phyloP scores from a whole-genome alignment of 192 early-diverging fungal species.

The Entrophospora sp. region DNA sequence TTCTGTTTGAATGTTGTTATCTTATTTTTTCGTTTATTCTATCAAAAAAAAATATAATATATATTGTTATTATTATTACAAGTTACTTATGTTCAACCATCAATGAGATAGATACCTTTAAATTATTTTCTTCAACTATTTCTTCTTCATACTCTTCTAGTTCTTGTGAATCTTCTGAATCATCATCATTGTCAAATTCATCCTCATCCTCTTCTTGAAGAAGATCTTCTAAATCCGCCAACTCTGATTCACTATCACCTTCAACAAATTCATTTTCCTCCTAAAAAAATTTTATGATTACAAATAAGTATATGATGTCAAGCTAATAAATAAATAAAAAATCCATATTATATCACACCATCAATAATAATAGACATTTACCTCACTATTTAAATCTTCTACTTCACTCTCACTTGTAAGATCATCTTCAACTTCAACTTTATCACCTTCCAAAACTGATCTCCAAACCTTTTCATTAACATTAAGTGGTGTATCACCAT shows the following conservation, averaged over 20 bases:
- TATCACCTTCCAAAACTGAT: constrained; percentile 74
- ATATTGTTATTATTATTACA: not conserved
- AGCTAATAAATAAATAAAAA: no score
- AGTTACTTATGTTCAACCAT: not conserved
- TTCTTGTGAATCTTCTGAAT: not conserved
- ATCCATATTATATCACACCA: no score
- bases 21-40: no score
- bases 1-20: no score
- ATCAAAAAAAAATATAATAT: no score
- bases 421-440: constrained; percentile 59
- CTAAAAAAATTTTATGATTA: no score
- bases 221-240: constrained; percentile 54
- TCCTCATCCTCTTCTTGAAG: constrained; percentile 32
- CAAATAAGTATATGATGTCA: no score
- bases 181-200: not conserved
- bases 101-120: no score
- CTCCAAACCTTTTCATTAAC: constrained; percentile 84
- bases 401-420: constrained; percentile 66
- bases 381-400: constrained; percentile 44
- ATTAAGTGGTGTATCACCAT: constrained; percentile 95
- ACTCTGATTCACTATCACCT: constrained; percentile 52
- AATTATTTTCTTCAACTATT: not conserved
- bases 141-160: not conserved
- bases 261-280: constrained; percentile 49
- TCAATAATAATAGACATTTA: no score